Base-by-base conservation (phyloP, 805 yeast species). In the Metschnikowia henanensis region DNA sequence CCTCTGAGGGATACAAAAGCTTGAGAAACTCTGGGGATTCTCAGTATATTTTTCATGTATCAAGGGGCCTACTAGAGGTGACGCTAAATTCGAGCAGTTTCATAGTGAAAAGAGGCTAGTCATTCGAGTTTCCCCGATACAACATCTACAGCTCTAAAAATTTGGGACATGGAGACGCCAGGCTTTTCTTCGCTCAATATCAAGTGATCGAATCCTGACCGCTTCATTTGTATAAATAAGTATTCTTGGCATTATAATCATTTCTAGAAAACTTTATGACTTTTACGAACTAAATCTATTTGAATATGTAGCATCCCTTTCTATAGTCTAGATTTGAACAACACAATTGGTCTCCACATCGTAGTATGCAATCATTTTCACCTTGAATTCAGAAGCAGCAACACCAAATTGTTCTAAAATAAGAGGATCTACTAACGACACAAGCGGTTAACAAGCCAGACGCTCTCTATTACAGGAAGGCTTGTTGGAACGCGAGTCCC, bases 351-450 rank as follows among this genome's bases (percentile, higher is more conserved):
- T 66, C 43, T 87, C 89, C 46, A 77, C 82, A 62, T 85, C 83
- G 62, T 86, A 92, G 65, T 77, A 87, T 16, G 94, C 97, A 55
- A 82, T 68, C 50, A 86, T 70, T 56, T 80, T 77, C 40, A 94
- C 95, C 66, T 83, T 88, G 70, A 92, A 94, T 61, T 87, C 90
- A 35, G 97, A 78, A 43, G 90, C 89, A 10, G 97, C 97, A 45
- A 95, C 80, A 59, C 99, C 99, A 65, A 94, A 95, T 56, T 88
- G 94, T 69, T 94, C 94, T 65, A 94, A 76, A 43, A 94, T 81
- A 54, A 94, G 77, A 20, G 97, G n/a, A n/a, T n/a, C n/a, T n/a
- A n/a, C n/a, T n/a, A n/a, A n/a, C n/a, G n/a, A n/a, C n/a, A n/a
- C n/a, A n/a, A n/a, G n/a, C n/a, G n/a, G n/a, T n/a, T n/a, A n/a